Base-by-base conservation (phyloP, 352 stramenopile species). In the Phytophthora chlamydospora region DNA sequence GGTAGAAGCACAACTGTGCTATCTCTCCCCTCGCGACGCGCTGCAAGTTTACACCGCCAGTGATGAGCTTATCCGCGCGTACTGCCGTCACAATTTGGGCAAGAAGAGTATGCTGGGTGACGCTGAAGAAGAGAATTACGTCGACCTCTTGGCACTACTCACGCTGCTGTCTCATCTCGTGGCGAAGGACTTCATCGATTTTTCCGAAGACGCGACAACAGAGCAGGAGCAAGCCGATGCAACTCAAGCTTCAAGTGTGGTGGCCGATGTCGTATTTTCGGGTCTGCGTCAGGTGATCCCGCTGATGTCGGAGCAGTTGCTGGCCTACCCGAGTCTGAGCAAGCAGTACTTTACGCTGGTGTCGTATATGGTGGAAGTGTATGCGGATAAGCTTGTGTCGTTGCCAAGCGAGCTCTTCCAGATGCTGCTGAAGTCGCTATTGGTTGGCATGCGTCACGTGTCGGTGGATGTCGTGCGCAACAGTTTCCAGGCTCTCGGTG, bases 271-370 rank as follows among this genome's bases (percentile, higher is more conserved):
- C 0, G 90, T 97, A 1, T 97, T 97, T 66, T 85, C 87, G 2
- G 90, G 89, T 0, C 59, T 97, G 21, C 87, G 85, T 21, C 82
- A 91, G 45, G 83, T 97, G 31, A 89, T 97, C 36, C 89, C 90
- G 14, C 78, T 97, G 21, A 97, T 97, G 88, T 96, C 90, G 6
- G 84, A 96, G 50, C 76, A 87, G 52, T 64, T 97, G 52, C 67
- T 97, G 43, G 78, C 93, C 35, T 96, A 96, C 51, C 87, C 88
- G 8, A 82, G 65, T 24, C 68, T 97, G 60, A 92, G 82, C 66
- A 89, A 92, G 48, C 88, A 95, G 58, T 97, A 96, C 50, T 97
- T 97, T 58, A 93, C 84, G 24, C 68, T 97, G 47, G 79, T 97
- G 29, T 88, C 82, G 16, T 93, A 88, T 57, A 91, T 95, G 80